Percentiles rank a stretch among this genome's conserved stretches.
Evolutionary conservation across 139 green algal species (phyloP).

Genomic region (Picochlorum sp.): DNA sequence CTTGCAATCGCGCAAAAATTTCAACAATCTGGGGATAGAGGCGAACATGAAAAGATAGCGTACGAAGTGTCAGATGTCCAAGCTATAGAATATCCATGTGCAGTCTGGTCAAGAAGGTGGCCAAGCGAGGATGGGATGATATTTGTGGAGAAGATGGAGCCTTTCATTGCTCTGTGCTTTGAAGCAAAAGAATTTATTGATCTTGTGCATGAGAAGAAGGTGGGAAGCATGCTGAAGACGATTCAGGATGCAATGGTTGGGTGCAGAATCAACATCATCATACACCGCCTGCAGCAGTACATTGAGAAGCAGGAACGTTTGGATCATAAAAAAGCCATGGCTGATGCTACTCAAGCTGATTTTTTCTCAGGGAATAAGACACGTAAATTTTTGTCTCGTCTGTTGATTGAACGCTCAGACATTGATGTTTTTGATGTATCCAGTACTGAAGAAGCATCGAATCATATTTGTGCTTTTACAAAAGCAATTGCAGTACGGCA

Average conservation of each 20-base stretch:
- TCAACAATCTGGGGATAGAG: background rate
- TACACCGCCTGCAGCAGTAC: constrained; percentile 4
- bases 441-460: constrained; percentile 2
- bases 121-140: background rate
- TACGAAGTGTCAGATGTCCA: background rate
- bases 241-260: background rate
- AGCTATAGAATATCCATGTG: background rate
- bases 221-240: background rate
- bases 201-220: background rate
- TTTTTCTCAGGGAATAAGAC: background rate
- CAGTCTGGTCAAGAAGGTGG: background rate
- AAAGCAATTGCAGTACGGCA: constrained; percentile 8
- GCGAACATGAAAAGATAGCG: background rate
- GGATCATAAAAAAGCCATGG: background rate
- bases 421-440: constrained; percentile 1
- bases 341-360: too few relatives aligned
- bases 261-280: background rate
- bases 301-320: background rate
- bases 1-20: background rate
- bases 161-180: background rate
- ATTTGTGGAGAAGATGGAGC: constrained; percentile 3
- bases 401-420: constrained; percentile 5
- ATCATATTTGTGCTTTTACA: constrained; percentile 10
- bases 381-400: constrained; percentile 8
- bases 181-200: constrained; percentile 23